Conservation (phyloP, 2,329 filamentous ascomycete species). For the Fusarium longipes region DNA sequence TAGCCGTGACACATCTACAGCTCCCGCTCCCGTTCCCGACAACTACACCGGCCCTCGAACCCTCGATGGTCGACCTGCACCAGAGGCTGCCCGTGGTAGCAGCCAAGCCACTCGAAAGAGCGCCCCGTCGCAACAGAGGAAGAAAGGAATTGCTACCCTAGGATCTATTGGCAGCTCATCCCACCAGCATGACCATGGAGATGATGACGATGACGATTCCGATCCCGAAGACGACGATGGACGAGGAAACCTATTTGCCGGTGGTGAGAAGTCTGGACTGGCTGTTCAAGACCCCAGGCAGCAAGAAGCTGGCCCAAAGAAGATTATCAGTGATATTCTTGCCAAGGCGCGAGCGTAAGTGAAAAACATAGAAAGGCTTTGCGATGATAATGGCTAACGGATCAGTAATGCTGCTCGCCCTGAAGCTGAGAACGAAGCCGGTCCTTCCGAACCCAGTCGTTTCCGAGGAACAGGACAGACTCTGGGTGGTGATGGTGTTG, state of each 20-base stretch:
- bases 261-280: conserved; percentile 83
- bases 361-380: not conserved
- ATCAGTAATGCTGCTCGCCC: conserved; percentile 71
- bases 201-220: conserved; percentile 69
- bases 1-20: conserved; percentile 57
- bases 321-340: conserved; percentile 71
- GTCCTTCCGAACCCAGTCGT: conserved; percentile 60
- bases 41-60: conserved; percentile 71
- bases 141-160: conserved; percentile 70
- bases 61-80: conserved; percentile 70
- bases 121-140: conserved; percentile 58
- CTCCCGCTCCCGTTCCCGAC: conserved; percentile 51
- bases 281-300: conserved; percentile 72
- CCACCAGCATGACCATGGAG: conserved; percentile 65
- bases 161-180: conserved; percentile 63
- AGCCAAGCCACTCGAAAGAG: conserved; percentile 52
- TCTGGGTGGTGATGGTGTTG: conserved; percentile 80
- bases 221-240: conserved; percentile 68
- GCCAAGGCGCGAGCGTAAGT: conserved; percentile 71
- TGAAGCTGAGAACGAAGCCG: conserved; percentile 61
- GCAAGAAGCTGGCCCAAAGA: conserved; percentile 61
- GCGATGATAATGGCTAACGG: conserved; percentile 12
- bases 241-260: conserved; percentile 79
- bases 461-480: conserved; percentile 81
- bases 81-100: conserved; percentile 51